A percentile compares a stretch with the other conserved stretches of the same genome.
phyloP scores from a whole-genome alignment of 441 rosid species.

The Pelargonium australe region DNA sequence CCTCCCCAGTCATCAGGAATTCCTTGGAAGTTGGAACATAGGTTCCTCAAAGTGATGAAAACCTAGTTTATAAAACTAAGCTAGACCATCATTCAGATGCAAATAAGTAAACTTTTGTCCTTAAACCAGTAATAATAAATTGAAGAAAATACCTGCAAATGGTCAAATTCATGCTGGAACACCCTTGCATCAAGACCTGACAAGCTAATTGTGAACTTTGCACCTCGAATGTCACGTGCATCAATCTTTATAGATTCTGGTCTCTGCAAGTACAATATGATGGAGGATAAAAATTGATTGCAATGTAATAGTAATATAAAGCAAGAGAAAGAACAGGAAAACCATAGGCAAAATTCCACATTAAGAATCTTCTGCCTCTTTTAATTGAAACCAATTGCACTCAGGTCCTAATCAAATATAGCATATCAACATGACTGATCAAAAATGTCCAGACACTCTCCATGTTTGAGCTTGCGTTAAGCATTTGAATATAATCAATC shows the following conservation, averaged over 20 bases:
- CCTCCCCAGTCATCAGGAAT: background rate
- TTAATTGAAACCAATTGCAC: too few relatives aligned
- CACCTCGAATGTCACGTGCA: constrained; percentile 71
- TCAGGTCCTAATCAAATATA: too few relatives aligned
- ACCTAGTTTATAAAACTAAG: background rate
- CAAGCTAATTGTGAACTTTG: constrained; percentile 55
- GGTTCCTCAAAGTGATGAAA: background rate
- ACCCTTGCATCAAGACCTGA: constrained; percentile 77
- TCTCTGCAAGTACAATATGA: constrained; percentile 44
- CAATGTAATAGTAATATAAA: background rate
- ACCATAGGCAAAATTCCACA: too few relatives aligned
- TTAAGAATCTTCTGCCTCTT: too few relatives aligned
- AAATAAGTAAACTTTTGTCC: background rate
- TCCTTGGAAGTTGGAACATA: background rate
- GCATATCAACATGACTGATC: too few relatives aligned
- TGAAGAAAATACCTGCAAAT: constrained; percentile 56
- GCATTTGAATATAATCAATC: too few relatives aligned
- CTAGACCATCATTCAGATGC: background rate
- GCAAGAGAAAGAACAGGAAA: background rate
- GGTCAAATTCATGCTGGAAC: constrained; percentile 95
- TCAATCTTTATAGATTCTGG: constrained; percentile 85
- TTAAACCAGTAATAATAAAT: constrained; percentile 16
- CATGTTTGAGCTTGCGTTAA: too few relatives aligned
- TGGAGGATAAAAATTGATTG: background rate
- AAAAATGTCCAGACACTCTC: too few relatives aligned